These are phyloP conservation scores for Aspergillus eucalypticola DNA, from an alignment of 2,329 filamentous ascomycete genomes.

Conservation along the genomic window DNA sequence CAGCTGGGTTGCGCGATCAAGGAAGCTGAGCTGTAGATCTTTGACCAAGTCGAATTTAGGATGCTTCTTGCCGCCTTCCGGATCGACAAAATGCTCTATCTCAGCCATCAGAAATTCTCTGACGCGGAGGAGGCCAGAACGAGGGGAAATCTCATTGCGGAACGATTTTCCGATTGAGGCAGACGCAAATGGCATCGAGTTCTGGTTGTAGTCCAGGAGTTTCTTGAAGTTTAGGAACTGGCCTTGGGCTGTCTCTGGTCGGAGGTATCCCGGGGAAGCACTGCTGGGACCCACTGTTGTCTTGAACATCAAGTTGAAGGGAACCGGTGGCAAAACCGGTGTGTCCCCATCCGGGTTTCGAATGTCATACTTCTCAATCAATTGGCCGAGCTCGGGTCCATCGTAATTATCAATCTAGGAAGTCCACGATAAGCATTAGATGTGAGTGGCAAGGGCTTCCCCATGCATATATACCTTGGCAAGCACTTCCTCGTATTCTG, in stretches of 20 bases:
- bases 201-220: slow-evolving; percentile 93
- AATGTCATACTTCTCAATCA: slow-evolving; percentile 90
- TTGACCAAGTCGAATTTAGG: slow-evolving; percentile 81
- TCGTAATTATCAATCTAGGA: slow-evolving; percentile 89
- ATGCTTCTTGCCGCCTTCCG: slow-evolving; percentile 92
- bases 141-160: slow-evolving; percentile 95
- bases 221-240: slow-evolving; percentile 98
- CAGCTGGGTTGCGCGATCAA: slow-evolving; percentile 83
- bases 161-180: slow-evolving; percentile 97
- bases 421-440: no score
- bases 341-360: slow-evolving; percentile 77
- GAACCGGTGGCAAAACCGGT: slow-evolving; percentile 69
- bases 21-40: slow-evolving; percentile 76
- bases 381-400: slow-evolving; percentile 77
- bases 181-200: slow-evolving; percentile 93
- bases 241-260: slow-evolving; percentile 95
- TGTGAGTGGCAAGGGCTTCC: no score
- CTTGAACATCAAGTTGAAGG: slow-evolving; percentile 99
- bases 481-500: slow-evolving; percentile 88
- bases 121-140: slow-evolving; percentile 86
- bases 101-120: slow-evolving; percentile 99
- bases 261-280: slow-evolving; percentile 79
- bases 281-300: slow-evolving; percentile 91
- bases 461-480: slow-evolving; percentile 46
- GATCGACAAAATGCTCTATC: slow-evolving; percentile 98